Conservation (phyloP, 192 early-diverging fungal genomes). For the Martensiomyces pterosporus region DNA sequence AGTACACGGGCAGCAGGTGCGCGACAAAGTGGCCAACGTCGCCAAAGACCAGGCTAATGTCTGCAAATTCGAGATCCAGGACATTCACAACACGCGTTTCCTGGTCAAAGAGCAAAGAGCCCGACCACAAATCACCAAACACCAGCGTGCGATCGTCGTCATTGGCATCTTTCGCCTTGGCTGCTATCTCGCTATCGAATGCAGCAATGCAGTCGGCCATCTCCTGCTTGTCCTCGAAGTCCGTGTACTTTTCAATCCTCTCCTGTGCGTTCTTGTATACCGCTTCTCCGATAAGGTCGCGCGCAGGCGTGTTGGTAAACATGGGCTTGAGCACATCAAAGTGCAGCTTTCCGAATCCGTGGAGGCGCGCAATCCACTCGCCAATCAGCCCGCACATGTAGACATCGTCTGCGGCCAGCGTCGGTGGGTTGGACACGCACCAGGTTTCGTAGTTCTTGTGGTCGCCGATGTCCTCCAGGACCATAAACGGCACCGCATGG, state of each 20-base stretch:
- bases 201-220: too few species aligned
- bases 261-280: constrained; percentile 13
- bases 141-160: constrained; percentile 4
- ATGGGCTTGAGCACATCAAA: not conserved
- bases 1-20: constrained; percentile 25
- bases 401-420: not conserved
- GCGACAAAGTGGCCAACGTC: constrained; percentile 33
- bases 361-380: constrained; percentile 29
- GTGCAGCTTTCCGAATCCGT: constrained; percentile 18
- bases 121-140: constrained; percentile 40
- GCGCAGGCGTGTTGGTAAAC: constrained; percentile 20
- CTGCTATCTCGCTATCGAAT: not conserved
- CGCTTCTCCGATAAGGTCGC: constrained; percentile 6
- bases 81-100: constrained; percentile 7
- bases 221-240: constrained; percentile 10
- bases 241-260: constrained; percentile 6
- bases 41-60: constrained; percentile 15
- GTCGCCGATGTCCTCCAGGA: constrained; percentile 25
- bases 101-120: constrained; percentile 17
- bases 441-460: constrained; percentile 14
- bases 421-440: not conserved
- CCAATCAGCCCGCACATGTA: constrained; percentile 15
- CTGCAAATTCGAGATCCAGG: constrained; percentile 30
- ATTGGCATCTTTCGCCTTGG: not conserved
- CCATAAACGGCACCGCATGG: constrained; percentile 9